These are phyloP conservation scores for Lojkania enalia DNA, from an alignment of 2,329 filamentous ascomycete species.

Conservation along the genomic window DNA sequence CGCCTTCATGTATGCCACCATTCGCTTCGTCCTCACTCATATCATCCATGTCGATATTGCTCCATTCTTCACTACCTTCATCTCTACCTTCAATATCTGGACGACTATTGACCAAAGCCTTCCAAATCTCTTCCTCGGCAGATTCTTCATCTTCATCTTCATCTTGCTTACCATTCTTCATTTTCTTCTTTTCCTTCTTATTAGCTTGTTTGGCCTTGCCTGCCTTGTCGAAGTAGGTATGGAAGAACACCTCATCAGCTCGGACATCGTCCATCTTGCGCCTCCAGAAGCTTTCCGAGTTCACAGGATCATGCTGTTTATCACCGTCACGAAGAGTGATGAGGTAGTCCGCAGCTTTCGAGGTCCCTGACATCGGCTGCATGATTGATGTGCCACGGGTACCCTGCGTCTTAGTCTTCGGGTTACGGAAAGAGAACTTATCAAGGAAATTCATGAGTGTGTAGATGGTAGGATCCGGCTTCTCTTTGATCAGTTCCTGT, in stretches of 20 bases:
- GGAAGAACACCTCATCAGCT: conserved; percentile 96
- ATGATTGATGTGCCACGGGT: conserved; percentile 88
- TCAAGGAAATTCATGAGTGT: conserved; percentile 95
- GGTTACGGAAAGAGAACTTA: conserved; percentile 96
- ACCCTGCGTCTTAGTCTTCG: conserved; percentile 65
- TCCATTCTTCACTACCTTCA: conserved; percentile 60
- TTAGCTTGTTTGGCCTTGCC: conserved; percentile 59
- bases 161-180: conserved; percentile 46
- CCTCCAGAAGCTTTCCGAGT: conserved; percentile 88
- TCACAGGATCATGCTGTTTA: conserved; percentile 68
- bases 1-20: conserved; percentile 47
- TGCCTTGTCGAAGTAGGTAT: conserved; percentile 84
- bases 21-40: conserved; percentile 52
- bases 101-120: conserved; percentile 79
- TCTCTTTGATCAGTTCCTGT: conserved; percentile 73
- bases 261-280: conserved; percentile 86
- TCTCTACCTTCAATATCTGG: conserved; percentile 75
- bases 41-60: conserved; percentile 55
- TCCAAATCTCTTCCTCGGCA: conserved; percentile 83
- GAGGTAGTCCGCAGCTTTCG: conserved; percentile 62
- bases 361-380: conserved; percentile 78
- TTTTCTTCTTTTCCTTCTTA: conserved; percentile 59
- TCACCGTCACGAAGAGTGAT: conserved; percentile 62
- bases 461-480: conserved; percentile 88
- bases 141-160: conserved; percentile 55